Conservation (phyloP, 2,329 filamentous ascomycete species). For the Dothiorella sarmentorum region DNA sequence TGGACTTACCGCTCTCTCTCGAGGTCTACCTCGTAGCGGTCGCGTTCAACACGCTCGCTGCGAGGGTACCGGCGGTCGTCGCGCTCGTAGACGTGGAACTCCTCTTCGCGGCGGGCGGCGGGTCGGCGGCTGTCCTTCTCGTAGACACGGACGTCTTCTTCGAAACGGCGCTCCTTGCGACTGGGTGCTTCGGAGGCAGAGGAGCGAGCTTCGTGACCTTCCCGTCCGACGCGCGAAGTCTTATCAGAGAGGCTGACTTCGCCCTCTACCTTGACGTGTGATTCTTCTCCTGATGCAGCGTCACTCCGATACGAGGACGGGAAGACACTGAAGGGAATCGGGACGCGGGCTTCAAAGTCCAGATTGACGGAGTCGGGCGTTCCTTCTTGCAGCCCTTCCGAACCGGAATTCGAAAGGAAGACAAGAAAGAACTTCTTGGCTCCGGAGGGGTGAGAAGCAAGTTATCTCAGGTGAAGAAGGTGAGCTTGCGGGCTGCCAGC, state of each 20-base stretch:
- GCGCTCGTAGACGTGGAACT: slow-evolving; percentile 34
- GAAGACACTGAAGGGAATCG: slow-evolving; percentile 99
- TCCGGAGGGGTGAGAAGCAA: slow-evolving; percentile 31
- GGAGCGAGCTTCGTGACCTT: slow-evolving; percentile 85
- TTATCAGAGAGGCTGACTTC: slow-evolving; percentile 73
- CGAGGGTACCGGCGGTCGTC: slow-evolving; percentile 10
- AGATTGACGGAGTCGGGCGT: slow-evolving; percentile 84
- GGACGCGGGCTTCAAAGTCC: slow-evolving; percentile 99
- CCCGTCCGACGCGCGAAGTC: slow-evolving; percentile 88
- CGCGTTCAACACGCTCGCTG: slow-evolving; percentile 15
- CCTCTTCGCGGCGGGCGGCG: slow-evolving; percentile 35
- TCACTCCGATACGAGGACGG: slow-evolving; percentile 91
- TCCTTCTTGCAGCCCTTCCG: slow-evolving; percentile 68
- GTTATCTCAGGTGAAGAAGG: slow-evolving; percentile 19
- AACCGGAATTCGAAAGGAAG: slow-evolving; percentile 62
- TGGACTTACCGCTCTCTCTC: slow-evolving; percentile 29
- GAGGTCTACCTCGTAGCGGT: slow-evolving; percentile 25
- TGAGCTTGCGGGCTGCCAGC: slow-evolving; percentile 27
- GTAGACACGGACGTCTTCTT: slow-evolving; percentile 84
- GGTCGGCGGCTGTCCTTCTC: slow-evolving; percentile 75
- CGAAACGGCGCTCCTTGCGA: slow-evolving; percentile 59
- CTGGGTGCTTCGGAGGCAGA: slow-evolving; percentile 42
- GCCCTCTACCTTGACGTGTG: slow-evolving; percentile 81
- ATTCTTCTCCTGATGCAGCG: slow-evolving; percentile 58
- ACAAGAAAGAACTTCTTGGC: slow-evolving; percentile 58